Percentiles rank a stretch among this genome's conserved stretches.
Evolutionary conservation across 768 basidiomycete genomes (phyloP).

Genomic region (Kwoniella botswanensis): DNA sequence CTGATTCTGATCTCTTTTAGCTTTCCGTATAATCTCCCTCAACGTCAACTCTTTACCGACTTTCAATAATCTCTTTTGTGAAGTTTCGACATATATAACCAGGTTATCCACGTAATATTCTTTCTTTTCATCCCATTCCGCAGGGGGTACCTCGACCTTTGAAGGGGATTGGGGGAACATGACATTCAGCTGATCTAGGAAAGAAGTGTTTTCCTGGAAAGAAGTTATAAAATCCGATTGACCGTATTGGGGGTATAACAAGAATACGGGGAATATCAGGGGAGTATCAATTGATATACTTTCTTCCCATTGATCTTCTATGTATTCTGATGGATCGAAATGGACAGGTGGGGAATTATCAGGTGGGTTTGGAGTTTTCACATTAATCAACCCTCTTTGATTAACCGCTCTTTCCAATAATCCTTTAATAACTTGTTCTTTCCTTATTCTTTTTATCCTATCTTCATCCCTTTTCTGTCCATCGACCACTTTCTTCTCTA

Average conservation of each 20-base stretch:
- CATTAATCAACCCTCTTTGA: slow-evolving; percentile 67
- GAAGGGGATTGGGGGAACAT: slow-evolving; percentile 75
- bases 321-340: slow-evolving; percentile 50
- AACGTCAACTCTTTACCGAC: slow-evolving; percentile 89
- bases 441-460: slow-evolving; percentile 60
- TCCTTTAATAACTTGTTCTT: slow-evolving; percentile 62
- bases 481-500: slow-evolving; percentile 54
- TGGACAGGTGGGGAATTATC: slow-evolving; percentile 57
- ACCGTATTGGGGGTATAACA: slow-evolving; percentile 88
- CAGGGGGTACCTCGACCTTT: slow-evolving; percentile 60
- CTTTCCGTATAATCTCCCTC: slow-evolving; percentile 69
- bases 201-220: slow-evolving; percentile 83
- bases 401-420: slow-evolving; percentile 68
- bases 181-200: slow-evolving; percentile 69
- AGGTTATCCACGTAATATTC: slow-evolving; percentile 72
- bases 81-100: slow-evolving; percentile 82
- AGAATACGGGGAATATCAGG: slow-evolving; percentile 80
- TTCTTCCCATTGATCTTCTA: slow-evolving; percentile 6
- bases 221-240: slow-evolving; percentile 86
- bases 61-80: slow-evolving; percentile 76
- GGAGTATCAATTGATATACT: slow-evolving; percentile 66
- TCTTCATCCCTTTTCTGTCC: slow-evolving; percentile 40
- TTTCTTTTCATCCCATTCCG: slow-evolving; percentile 74
- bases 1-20: slow-evolving; percentile 62
- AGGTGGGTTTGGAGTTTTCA: slow-evolving; percentile 53